These are phyloP conservation scores for Pichia sp. DNA, from an alignment of 1,139 yeast genomes.

Conservation along the genomic window DNA sequence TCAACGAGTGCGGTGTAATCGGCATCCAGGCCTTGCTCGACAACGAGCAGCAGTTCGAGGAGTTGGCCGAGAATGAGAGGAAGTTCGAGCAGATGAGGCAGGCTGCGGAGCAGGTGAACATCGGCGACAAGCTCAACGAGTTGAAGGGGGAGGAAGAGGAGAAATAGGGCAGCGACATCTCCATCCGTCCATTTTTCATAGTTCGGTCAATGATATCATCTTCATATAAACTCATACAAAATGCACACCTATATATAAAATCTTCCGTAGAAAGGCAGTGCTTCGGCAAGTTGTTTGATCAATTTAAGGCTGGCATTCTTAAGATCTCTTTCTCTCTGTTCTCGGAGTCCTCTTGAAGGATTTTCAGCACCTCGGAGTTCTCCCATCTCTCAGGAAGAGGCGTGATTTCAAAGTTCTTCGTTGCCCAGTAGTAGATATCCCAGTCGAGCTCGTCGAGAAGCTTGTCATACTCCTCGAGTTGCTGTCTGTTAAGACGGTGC, in stretches of 20 bases:
- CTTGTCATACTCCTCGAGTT: constrained; percentile 80
- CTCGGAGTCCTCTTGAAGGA: constrained; percentile 69
- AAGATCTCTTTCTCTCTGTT: constrained; percentile 70
- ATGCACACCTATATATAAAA: neutral
- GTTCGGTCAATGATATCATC: neutral
- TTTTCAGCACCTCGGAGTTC: constrained; percentile 55
- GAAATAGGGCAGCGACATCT: no score
- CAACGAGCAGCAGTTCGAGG: constrained; percentile 64
- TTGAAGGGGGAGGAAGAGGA: neutral
- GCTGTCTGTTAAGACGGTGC: constrained; percentile 52
- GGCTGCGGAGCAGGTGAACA: constrained; percentile 17
- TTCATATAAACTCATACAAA: constrained; percentile 1
- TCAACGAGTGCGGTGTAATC: constrained; percentile 80
- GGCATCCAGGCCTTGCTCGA: constrained; percentile 75
- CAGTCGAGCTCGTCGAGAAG: constrained; percentile 92
- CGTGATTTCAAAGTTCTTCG: constrained; percentile 70
- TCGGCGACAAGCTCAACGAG: constrained; percentile 12
- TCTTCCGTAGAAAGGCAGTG: no score
- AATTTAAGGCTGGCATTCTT: constrained; percentile 66
- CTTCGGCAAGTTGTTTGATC: no score
- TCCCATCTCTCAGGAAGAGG: constrained; percentile 88
- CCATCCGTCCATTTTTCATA: neutral
- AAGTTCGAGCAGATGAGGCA: constrained; percentile 17
- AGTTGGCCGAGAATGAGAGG: constrained; percentile 43
- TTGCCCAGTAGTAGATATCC: constrained; percentile 99